phyloP scores from a whole-genome alignment of 768 basidiomycete genomes.

The Rubroboletus satanas region DNA sequence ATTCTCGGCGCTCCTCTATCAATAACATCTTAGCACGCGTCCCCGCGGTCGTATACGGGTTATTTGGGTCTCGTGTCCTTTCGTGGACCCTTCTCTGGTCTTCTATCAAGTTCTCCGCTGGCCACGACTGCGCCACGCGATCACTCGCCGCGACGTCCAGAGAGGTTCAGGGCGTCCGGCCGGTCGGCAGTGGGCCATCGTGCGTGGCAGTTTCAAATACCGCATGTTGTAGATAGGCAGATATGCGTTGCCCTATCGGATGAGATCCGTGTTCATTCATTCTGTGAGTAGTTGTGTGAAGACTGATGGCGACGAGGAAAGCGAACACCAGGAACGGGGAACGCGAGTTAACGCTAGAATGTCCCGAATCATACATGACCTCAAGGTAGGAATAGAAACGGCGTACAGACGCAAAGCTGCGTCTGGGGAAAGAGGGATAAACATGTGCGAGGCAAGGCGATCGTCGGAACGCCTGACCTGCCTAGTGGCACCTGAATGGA shows the following conservation, averaged over 20 bases:
- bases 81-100: neutral
- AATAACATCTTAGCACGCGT: neutral
- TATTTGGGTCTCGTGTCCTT: neutral
- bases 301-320: neutral
- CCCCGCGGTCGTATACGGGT: neutral
- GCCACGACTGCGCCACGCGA: neutral
- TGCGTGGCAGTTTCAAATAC: neutral
- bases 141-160: neutral
- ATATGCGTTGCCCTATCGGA: neutral
- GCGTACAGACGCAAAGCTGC: neutral
- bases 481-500: constrained; percentile 3
- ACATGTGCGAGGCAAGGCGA: constrained; percentile 1
- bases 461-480: neutral
- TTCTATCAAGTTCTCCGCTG: constrained; percentile 4
- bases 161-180: neutral
- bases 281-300: neutral
- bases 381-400: neutral
- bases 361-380: constrained; percentile 12
- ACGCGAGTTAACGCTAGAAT: constrained; percentile 1
- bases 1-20: neutral
- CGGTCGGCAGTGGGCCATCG: neutral
- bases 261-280: constrained; percentile 8
- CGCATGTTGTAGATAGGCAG: neutral
- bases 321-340: neutral
- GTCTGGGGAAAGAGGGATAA: neutral